phyloP scores from a whole-genome alignment of 2,329 filamentous ascomycete genomes.

The Phyllosticta capitalensis region DNA sequence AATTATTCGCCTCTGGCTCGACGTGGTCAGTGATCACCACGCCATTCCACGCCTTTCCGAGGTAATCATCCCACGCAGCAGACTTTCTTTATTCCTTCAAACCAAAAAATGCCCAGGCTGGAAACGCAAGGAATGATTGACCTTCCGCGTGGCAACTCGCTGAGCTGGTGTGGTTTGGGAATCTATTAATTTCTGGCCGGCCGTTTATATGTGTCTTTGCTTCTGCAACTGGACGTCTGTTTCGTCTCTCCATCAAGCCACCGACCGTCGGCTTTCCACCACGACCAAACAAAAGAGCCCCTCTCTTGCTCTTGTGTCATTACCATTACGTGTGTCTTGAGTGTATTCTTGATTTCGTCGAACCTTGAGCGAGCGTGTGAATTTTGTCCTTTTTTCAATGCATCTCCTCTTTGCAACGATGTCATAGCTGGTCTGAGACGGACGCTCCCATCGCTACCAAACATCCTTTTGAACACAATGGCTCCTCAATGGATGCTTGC shows the following conservation, averaged over 20 bases:
- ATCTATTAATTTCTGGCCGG: conserved; percentile 9
- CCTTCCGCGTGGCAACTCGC: conserved; percentile 15
- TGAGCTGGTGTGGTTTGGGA: conserved; percentile 12
- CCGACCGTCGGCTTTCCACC: neutral
- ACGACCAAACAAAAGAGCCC: neutral
- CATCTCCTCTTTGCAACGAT: conserved; percentile 2
- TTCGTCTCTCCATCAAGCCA: conserved; percentile 3
- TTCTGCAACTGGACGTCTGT: conserved; percentile 8
- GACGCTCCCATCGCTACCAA: neutral
- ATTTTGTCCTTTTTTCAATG: conserved; percentile 7
- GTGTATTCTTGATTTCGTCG: conserved; percentile 1
- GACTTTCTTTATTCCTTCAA: conserved; percentile 6
- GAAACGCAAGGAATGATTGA: conserved; percentile 23
- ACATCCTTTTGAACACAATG: neutral
- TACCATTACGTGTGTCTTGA: conserved; percentile 7
- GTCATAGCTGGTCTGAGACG: neutral
- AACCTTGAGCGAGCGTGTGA: conserved; percentile 6
- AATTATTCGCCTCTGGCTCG: too few species aligned
- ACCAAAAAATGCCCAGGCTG: conserved; percentile 22
- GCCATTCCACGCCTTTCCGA: neutral
- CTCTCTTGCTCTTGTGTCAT: neutral
- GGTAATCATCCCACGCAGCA: neutral
- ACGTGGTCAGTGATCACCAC: neutral
- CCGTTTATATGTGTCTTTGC: conserved; percentile 4
- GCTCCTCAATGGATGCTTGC: neutral